Conservation (phyloP, 139 green algal species). For the Trebouxia sp. region DNA sequence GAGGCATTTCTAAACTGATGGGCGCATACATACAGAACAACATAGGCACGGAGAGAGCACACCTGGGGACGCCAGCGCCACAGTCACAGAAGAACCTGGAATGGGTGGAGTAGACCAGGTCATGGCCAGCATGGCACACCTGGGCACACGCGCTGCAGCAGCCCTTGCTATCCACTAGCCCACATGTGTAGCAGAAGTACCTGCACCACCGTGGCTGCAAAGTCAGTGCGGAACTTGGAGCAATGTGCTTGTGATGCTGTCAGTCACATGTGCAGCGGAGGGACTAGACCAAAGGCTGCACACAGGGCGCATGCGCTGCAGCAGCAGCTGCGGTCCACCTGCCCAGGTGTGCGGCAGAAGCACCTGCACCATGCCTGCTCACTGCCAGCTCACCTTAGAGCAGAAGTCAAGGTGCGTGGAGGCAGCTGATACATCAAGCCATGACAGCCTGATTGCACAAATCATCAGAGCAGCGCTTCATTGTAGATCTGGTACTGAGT, state of each 20-base stretch:
- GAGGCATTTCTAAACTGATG: neutral
- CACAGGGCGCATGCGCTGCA: neutral
- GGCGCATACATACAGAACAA: neutral
- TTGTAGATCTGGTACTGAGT: too few relatives aligned
- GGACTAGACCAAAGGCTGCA: neutral
- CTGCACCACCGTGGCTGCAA: neutral
- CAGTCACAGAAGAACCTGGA: constrained; percentile 69
- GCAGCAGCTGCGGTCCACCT: neutral
- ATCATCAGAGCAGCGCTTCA: too few relatives aligned
- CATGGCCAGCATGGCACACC: constrained; percentile 64
- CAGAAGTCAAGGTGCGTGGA: too few relatives aligned
- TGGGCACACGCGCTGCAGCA: constrained; percentile 62
- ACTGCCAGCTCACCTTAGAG: too few relatives aligned
- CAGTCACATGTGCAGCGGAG: neutral
- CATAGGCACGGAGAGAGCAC: neutral
- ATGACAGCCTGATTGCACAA: too few relatives aligned
- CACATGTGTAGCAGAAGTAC: constrained; percentile 73
- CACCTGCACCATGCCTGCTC: too few relatives aligned
- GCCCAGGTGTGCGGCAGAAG: neutral
- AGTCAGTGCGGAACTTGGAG: neutral
- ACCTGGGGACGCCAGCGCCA: constrained; percentile 33
- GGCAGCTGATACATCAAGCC: neutral
- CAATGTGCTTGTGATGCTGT: neutral
- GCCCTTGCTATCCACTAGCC: constrained; percentile 57
- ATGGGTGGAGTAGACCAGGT: constrained; percentile 59